Base-by-base conservation (phyloP, 1,139 yeast species). In the Wickerhamiella pararugosa region DNA sequence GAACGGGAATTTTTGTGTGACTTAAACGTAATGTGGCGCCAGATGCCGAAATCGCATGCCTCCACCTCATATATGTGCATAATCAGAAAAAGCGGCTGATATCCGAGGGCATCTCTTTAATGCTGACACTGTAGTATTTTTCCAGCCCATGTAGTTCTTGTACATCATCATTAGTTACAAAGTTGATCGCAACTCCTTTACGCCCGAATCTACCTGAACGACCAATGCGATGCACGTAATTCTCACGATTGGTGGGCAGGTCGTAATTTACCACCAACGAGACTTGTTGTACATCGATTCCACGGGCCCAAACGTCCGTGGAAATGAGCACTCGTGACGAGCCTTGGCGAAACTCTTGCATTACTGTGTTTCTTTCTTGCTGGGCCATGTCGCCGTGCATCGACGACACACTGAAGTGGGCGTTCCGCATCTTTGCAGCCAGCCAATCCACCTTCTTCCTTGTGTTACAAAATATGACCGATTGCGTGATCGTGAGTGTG, bases 331-430 rank as follows among this genome's bases (percentile, higher is more conserved):
- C 94, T 45, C 97, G 69, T 5, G 82, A 70, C 43, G 72, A 47
- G 53, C 68, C 57, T 45, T 61, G 53, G 59, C 75, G 60, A 50
- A 67, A 70, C 56, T 86, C 96, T 54, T 74, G 75, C 97, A 90
- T 90, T 48, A 87, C 78, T 44, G 69, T 66, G 59, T 86, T 94
- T 59, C 97, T 70, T 56, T 87, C 94, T 46, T 79, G 84, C 63
- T 90, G 97, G 54, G 81, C 79, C 94, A 90, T 82, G 56, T 90
- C 97, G 27, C 96, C 97, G 59, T 90, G 97, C 94, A 90, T 87
- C 7, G 95, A 71, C 5, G 78, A 83, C 11, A 87, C 95, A 0
- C 94, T 79, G 62, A 90, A 90, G 58, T 84, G 82, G 11, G 87
- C 76, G 53, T 73, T 77, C 43, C 70, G 68, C 71, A 90, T 72